phyloP scores from a whole-genome alignment of 176 grass and related monocot genomes.

The Aegilops speltoides region DNA sequence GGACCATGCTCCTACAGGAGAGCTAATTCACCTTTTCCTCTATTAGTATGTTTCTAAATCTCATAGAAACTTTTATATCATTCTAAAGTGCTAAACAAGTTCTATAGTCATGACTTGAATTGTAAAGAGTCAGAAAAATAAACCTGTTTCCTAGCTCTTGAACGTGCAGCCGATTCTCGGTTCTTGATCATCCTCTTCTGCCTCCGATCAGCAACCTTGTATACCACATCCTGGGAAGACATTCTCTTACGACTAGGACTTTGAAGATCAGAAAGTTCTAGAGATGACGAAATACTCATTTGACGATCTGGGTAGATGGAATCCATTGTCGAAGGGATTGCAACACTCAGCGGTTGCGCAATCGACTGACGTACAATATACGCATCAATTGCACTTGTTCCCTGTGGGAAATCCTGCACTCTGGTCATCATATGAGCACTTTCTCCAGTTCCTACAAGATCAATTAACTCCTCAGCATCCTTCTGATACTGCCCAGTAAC shows the following conservation, averaged over 20 bases:
- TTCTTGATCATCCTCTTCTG: conserved; percentile 31
- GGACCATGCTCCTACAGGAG: not conserved
- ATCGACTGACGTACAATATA: not conserved
- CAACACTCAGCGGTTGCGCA: not conserved
- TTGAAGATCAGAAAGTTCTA: conserved; percentile 12
- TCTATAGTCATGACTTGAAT: not conserved
- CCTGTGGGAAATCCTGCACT: conserved; percentile 23
- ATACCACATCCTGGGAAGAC: not conserved
- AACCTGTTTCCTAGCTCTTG: conserved; percentile 29
- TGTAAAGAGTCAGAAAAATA: not conserved
- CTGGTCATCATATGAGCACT: not conserved
- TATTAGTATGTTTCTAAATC: not conserved
- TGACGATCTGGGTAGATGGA: not conserved
- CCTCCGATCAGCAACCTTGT: conserved; percentile 21
- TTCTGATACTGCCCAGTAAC: not conserved
- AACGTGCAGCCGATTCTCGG: conserved; percentile 19
- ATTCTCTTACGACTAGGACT: not conserved
- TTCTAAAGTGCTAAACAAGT: not conserved
- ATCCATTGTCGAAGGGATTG: not conserved
- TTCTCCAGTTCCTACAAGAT: conserved; percentile 1
- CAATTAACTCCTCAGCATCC: not conserved
- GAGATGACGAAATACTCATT: conserved; percentile 5
- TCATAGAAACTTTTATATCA: not conserved
- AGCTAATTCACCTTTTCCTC: not conserved
- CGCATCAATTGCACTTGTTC: not conserved